These are phyloP conservation scores for Lobosporangium transversale DNA, from an alignment of 192 early-diverging fungal genomes.

Conservation along the genomic window DNA sequence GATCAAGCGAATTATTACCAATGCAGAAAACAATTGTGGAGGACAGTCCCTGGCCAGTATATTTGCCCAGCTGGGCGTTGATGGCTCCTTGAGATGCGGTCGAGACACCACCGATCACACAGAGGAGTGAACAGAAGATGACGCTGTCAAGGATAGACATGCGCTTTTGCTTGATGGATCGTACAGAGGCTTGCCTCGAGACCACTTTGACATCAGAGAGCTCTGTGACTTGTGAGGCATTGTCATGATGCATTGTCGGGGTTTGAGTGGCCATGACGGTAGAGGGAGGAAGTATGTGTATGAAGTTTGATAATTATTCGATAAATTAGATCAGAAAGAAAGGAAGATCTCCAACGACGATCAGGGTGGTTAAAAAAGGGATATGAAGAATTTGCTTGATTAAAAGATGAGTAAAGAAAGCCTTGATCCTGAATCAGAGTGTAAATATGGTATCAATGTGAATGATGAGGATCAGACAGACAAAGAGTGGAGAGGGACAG, in stretches of 20 bases:
- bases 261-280: neutral
- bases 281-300: neutral
- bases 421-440: no score
- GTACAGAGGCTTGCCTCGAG: conserved; percentile 35
- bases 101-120: conserved; percentile 30
- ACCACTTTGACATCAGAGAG: conserved; percentile 31
- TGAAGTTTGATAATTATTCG: neutral
- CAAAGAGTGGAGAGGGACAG: no score
- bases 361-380: no score
- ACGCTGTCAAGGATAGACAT: conserved; percentile 48
- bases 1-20: conserved; percentile 11
- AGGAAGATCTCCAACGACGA: neutral
- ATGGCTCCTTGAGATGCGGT: conserved; percentile 44
- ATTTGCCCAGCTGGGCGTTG: conserved; percentile 31
- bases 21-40: conserved; percentile 29
- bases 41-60: conserved; percentile 48
- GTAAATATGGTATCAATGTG: no score
- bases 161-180: conserved; percentile 21
- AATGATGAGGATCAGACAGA: no score
- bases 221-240: conserved; percentile 19
- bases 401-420: no score
- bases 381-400: no score
- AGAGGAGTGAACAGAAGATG: conserved; percentile 39
- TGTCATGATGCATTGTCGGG: neutral
- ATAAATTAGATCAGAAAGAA: neutral